Evolutionary conservation across 2,329 filamentous ascomycete genomes (phyloP).

Genomic region (Beauveria asiatica): DNA sequence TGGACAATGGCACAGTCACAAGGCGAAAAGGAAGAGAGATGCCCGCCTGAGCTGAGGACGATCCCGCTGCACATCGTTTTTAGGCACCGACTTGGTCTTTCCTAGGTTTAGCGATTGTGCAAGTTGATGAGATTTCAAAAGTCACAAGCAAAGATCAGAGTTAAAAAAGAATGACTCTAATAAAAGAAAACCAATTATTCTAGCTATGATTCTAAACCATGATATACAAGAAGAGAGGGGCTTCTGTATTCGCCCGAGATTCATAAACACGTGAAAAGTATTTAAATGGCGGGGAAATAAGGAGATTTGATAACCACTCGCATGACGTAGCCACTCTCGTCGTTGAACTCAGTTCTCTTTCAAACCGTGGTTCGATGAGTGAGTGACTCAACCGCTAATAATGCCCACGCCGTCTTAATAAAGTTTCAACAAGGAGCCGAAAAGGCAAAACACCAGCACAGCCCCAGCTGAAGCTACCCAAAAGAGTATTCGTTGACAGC

Average conservation of each 20-base stretch:
- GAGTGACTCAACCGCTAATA: too few species aligned
- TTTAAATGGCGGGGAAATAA: too few species aligned
- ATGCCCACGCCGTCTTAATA: neutral
- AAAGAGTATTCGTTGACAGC: neutral
- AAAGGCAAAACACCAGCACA: neutral
- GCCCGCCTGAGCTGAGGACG: neutral
- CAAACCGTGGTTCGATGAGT: too few species aligned
- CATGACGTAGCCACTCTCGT: neutral
- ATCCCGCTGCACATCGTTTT: neutral
- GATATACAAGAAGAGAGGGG: neutral
- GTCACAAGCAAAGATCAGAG: neutral
- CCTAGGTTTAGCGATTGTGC: neutral
- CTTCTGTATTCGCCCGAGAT: conserved; percentile 1
- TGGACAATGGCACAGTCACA: neutral
- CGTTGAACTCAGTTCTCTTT: neutral
- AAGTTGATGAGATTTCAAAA: neutral
- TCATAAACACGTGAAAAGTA: neutral
- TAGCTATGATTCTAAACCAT: neutral
- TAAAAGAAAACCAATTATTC: too few species aligned
- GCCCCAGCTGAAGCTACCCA: neutral
- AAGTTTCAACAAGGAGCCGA: neutral
- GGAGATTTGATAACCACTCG: too few species aligned
- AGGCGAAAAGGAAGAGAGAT: neutral
- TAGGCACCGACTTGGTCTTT: neutral
- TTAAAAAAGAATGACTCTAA: neutral